phyloP scores from a whole-genome alignment of 768 basidiomycete genomes.

The Royoungia palumana region DNA sequence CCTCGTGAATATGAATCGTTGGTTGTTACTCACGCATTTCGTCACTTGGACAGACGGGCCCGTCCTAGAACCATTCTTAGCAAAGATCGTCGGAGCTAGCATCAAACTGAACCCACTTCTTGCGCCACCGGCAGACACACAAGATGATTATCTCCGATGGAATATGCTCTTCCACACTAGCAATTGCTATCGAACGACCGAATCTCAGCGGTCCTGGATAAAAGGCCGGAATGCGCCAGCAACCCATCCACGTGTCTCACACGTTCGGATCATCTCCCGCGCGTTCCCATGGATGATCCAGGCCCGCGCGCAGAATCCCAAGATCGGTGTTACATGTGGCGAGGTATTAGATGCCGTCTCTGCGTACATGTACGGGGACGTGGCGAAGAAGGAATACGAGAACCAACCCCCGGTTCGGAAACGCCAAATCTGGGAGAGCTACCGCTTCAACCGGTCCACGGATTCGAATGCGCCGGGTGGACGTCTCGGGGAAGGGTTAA shows the following conservation, averaged over 20 bases:
- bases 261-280: constrained; percentile 51
- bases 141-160: constrained; percentile 60
- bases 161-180: constrained; percentile 68
- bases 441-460: constrained; percentile 64
- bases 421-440: constrained; percentile 47
- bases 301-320: constrained; percentile 40
- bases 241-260: constrained; percentile 56
- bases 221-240: constrained; percentile 62
- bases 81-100: constrained; percentile 45
- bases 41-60: constrained; percentile 52
- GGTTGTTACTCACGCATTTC: constrained; percentile 11
- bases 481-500: constrained; percentile 56
- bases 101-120: constrained; percentile 63
- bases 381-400: constrained; percentile 53
- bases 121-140: constrained; percentile 39
- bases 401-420: constrained; percentile 35
- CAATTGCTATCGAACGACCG: constrained; percentile 60
- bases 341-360: constrained; percentile 60
- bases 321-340: constrained; percentile 63
- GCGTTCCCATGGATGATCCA: constrained; percentile 56
- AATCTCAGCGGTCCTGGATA: constrained; percentile 61
- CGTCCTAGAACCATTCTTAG: constrained; percentile 60
- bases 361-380: constrained; percentile 46
- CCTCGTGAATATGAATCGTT: background rate
- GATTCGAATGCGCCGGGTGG: constrained; percentile 68